Evolutionary conservation across 768 basidiomycete species (phyloP).

Genomic region (Pisolithus orientalis): DNA sequence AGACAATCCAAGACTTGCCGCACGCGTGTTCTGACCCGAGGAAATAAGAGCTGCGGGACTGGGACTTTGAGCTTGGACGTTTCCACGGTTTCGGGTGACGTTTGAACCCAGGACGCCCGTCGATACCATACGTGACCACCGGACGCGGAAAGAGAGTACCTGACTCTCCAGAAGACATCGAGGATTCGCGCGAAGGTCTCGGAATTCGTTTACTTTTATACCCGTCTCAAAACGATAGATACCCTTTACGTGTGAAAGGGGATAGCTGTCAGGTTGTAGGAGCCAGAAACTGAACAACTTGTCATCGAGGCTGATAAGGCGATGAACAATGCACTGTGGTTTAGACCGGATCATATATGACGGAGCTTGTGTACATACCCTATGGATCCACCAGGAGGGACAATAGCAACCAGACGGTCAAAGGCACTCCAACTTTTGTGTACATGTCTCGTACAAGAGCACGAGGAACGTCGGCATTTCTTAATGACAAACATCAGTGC

Average conservation of each 20-base stretch:
- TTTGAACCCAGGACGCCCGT: slow-evolving; percentile 57
- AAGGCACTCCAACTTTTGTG: slow-evolving; percentile 90
- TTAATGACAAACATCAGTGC: slow-evolving; percentile 17
- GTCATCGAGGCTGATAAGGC: slow-evolving; percentile 64
- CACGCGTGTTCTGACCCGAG: slow-evolving; percentile 18
- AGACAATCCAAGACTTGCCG: slow-evolving; percentile 49
- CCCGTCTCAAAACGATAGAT: slow-evolving; percentile 87
- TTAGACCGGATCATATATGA: not conserved
- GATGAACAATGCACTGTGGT: not conserved
- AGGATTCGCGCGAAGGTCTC: slow-evolving; percentile 84
- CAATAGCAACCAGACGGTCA: slow-evolving; percentile 80
- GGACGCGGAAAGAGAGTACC: slow-evolving; percentile 72
- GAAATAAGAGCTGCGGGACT: slow-evolving; percentile 11
- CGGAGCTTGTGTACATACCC: slow-evolving; percentile 46
- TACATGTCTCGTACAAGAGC: slow-evolving; percentile 87
- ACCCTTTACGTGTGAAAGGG: slow-evolving; percentile 74
- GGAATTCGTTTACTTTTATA: slow-evolving; percentile 82
- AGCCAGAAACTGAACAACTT: slow-evolving; percentile 90
- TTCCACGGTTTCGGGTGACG: slow-evolving; percentile 25
- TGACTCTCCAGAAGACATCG: slow-evolving; percentile 82
- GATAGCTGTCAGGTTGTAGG: slow-evolving; percentile 71
- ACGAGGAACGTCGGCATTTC: slow-evolving; percentile 81
- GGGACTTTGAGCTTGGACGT: slow-evolving; percentile 25
- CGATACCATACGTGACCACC: slow-evolving; percentile 69
- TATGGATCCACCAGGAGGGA: slow-evolving; percentile 86